Conservation (phyloP, 208 protist genomes). For the Crithidia brevicula region DNA sequence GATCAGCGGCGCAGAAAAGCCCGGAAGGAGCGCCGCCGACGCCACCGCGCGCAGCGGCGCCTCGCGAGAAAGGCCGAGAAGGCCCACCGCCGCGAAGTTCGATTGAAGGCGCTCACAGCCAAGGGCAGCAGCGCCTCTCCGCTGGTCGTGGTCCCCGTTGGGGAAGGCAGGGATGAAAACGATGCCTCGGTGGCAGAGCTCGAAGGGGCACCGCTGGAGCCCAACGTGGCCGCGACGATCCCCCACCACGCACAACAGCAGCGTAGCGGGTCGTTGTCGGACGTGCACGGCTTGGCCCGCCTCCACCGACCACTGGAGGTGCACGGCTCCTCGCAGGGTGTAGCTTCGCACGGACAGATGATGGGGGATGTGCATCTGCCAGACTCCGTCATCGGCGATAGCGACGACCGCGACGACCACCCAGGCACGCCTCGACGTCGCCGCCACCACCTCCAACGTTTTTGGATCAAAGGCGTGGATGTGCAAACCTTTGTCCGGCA, state of each 20-base stretch:
- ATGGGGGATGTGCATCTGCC: constrained; percentile 16
- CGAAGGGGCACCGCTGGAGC: constrained; percentile 11
- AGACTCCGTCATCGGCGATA: background rate
- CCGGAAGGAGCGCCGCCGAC: constrained; percentile 8
- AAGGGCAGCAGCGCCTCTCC: background rate
- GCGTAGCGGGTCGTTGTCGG: background rate
- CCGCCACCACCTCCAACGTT: constrained; percentile 12
- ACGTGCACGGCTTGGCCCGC: background rate
- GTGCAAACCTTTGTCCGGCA: constrained; percentile 16
- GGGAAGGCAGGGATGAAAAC: background rate
- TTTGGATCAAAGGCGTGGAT: constrained; percentile 15
- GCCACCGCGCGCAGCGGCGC: constrained; percentile 10
- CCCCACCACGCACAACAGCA: background rate
- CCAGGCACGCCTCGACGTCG: background rate
- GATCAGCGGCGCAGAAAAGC: constrained; percentile 9
- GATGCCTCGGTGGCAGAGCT: background rate
- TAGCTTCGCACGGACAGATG: constrained; percentile 3
- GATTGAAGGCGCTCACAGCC: background rate
- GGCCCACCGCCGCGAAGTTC: background rate
- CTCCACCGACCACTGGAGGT: background rate
- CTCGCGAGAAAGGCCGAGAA: constrained; percentile 5
- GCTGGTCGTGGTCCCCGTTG: constrained; percentile 4
- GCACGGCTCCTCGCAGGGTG: constrained; percentile 3
- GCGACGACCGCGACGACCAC: background rate
- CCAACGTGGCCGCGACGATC: background rate